Base-by-base conservation (phyloP, 1,284 basidiomycete genomes). In the Rhodotorula sp. region DNA sequence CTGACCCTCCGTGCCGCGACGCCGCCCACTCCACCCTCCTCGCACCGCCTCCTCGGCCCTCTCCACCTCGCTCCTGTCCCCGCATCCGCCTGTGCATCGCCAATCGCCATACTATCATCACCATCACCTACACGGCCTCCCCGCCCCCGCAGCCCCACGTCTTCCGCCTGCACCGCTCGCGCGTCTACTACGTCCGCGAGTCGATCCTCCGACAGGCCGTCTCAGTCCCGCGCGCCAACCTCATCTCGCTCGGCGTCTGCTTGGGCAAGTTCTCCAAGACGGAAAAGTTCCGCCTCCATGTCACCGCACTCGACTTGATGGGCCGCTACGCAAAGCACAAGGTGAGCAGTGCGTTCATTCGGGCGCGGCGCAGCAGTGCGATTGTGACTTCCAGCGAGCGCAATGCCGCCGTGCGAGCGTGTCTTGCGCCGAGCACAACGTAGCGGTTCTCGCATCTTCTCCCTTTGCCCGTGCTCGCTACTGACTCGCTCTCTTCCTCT, bases 261-360 rank as follows among this genome's bases (percentile, higher is more conserved):
- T 91, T 99, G 74, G 97, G 97, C 78, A 98, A 98, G 82, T 99
- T 99, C 83, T 91, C 89, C 80, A 99, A 98, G 85, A 90, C 90
- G 64, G 94, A 94, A 71, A 99, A 98, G 83, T 99, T 99, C 87
- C 94, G 95, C 84, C 85, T 99, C 73, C 95, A 98, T 79, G 89
- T 99, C 77, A 97, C 95, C 1, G 87, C 91, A 27, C 85, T 99
- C 70, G 97, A 99, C 81, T 91, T 92, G 80, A 83, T 99, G 66
- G 93, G 94, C 4, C 93, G 97, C 81, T 97, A 97, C 81, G 96
- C 97, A 36, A 98, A 97, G 83, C 94, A 95, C 86, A 99, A 99
- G 87, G 95, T 93, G 75, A 54, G 53, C 32, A 7, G 39, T 15
- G 39, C 39, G 48, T 50, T 9, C 5, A 8, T 27, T 19, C 48